Percentiles rank a stretch among this genome's conserved stretches.
These are phyloP conservation scores for Aspergillus sp. DNA, from an alignment of 2,329 filamentous ascomycete genomes.

Conservation along the genomic window DNA sequence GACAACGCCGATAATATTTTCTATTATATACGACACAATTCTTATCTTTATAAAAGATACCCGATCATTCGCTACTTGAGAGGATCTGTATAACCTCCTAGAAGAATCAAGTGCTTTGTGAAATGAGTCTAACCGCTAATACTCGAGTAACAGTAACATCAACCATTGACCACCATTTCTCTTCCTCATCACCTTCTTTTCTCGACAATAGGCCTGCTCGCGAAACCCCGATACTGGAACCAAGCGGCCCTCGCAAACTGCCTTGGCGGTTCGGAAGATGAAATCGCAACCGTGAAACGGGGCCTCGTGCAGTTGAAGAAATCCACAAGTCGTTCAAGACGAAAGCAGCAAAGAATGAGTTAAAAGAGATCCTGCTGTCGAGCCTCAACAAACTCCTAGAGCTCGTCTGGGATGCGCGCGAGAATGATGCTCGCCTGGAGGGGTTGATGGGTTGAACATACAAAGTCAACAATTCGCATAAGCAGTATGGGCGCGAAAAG, in stretches of 20 bases:
- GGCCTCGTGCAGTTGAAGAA: constrained; percentile 1
- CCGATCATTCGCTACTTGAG: too few relatives aligned
- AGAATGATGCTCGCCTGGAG: constrained; percentile 1
- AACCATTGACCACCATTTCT: neutral
- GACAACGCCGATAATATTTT: too few relatives aligned
- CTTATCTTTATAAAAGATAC: too few relatives aligned
- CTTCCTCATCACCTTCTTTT: neutral
- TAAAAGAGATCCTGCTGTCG: neutral
- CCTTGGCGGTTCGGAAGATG: neutral
- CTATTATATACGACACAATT: too few relatives aligned
- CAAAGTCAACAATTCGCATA: constrained; percentile 1
- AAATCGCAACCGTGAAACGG: neutral
- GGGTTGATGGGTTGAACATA: constrained; percentile 1
- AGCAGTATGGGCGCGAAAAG: neutral
- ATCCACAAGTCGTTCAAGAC: neutral
- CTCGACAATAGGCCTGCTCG: neutral
- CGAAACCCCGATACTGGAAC: constrained; percentile 2
- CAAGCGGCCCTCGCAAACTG: neutral
- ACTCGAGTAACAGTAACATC: neutral
- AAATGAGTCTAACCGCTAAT: neutral
- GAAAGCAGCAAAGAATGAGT: neutral
- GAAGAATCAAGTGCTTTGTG: neutral
- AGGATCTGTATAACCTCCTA: too few relatives aligned
- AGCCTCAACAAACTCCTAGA: neutral
- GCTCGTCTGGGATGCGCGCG: constrained; percentile 1